Conservation (phyloP, 1,284 basidiomycete species). For the Ustilago hordei region DNA sequence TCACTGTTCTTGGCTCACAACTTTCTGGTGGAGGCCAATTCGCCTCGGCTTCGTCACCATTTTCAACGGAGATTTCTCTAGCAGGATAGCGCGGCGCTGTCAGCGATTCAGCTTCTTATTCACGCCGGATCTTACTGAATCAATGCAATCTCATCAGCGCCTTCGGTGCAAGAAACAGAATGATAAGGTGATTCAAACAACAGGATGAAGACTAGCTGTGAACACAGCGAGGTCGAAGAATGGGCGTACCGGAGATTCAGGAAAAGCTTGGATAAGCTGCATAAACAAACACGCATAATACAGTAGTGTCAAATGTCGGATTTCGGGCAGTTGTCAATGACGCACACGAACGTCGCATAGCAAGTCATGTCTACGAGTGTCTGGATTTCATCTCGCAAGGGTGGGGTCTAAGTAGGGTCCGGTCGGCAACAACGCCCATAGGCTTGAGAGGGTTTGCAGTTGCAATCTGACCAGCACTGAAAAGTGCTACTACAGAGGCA, state of each 20-base stretch:
- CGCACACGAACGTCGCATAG: constrained; percentile 9
- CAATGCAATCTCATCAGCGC: neutral
- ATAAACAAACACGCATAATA: neutral
- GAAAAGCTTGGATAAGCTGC: constrained; percentile 36
- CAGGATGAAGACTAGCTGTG: neutral
- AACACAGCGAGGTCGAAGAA: neutral
- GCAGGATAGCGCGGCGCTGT: neutral
- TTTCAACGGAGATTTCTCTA: constrained; percentile 11
- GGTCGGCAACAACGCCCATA: neutral
- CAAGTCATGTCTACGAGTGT: neutral
- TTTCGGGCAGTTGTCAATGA: constrained; percentile 14
- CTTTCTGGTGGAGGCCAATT: constrained; percentile 4
- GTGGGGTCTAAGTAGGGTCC: constrained; percentile 16
- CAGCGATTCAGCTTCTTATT: neutral
- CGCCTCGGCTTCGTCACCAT: constrained; percentile 1
- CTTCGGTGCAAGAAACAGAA: neutral
- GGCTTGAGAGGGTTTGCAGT: constrained; percentile 20
- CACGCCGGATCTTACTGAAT: neutral
- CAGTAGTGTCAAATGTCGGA: constrained; percentile 15
- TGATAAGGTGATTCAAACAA: neutral
- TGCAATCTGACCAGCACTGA: neutral
- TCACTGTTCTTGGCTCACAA: constrained; percentile 17
- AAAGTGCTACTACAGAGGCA: neutral
- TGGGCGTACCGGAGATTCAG: neutral
- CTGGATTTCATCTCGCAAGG: neutral